Evolutionary conservation across 1,284 basidiomycete species (phyloP).

Genomic region (Trametes hirsuta): DNA sequence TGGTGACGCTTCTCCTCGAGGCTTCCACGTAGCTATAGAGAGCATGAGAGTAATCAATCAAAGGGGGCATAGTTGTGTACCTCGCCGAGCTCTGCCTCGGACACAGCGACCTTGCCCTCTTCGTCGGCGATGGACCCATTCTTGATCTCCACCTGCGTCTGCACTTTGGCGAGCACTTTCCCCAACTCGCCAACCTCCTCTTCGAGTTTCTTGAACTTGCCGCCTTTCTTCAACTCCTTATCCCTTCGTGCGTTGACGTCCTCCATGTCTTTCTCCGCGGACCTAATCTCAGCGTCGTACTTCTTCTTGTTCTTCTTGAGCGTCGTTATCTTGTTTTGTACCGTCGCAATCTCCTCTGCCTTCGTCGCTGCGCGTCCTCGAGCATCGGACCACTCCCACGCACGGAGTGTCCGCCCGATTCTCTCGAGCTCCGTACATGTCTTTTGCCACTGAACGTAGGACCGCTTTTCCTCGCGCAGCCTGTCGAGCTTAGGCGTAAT

Average conservation of each 20-base stretch:
- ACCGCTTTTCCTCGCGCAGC: constrained; percentile 88
- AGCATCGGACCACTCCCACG: constrained; percentile 85
- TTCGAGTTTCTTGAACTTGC: constrained; percentile 76
- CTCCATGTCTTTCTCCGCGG: constrained; percentile 57
- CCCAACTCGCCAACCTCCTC: constrained; percentile 81
- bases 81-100: constrained; percentile 63
- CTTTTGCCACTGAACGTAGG: constrained; percentile 93
- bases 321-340: constrained; percentile 47
- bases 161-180: constrained; percentile 86
- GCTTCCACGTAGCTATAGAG: constrained; percentile 55
- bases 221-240: constrained; percentile 70
- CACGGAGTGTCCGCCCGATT: constrained; percentile 83
- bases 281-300: constrained; percentile 49
- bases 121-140: constrained; percentile 83
- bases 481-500: constrained; percentile 95
- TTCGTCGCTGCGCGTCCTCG: constrained; percentile 50
- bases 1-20: constrained; percentile 62
- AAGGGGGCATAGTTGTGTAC: constrained; percentile 43
- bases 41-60: constrained; percentile 9
- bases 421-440: constrained; percentile 88
- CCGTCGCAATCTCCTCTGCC: constrained; percentile 57
- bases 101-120: constrained; percentile 58
- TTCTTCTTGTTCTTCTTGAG: constrained; percentile 53
- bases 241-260: constrained; percentile 71
- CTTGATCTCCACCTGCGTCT: constrained; percentile 88